phyloP scores from a whole-genome alignment of 2,329 filamentous ascomycete genomes.

The Fusarium citri region DNA sequence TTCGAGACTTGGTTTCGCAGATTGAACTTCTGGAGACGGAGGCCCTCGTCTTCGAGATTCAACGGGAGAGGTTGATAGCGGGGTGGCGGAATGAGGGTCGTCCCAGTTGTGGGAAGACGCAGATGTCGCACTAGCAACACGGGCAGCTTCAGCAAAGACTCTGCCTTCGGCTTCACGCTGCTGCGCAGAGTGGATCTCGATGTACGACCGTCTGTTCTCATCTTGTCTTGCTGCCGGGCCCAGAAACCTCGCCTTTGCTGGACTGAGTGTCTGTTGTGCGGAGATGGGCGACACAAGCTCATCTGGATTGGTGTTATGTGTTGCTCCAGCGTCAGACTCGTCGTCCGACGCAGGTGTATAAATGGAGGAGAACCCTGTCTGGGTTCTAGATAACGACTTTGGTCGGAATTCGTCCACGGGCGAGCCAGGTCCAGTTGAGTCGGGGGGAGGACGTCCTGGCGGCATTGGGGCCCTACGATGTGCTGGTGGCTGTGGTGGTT shows the following conservation, averaged over 20 bases:
- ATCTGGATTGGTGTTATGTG: slow-evolving; percentile 27
- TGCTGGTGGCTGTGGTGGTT: slow-evolving; percentile 43
- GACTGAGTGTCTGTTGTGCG: slow-evolving; percentile 46
- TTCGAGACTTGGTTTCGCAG: slow-evolving; percentile 45
- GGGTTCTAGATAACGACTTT: slow-evolving; percentile 55
- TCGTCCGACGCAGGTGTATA: slow-evolving; percentile 40
- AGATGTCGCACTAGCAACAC: slow-evolving; percentile 50
- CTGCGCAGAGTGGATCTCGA: slow-evolving; percentile 68
- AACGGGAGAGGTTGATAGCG: slow-evolving; percentile 43
- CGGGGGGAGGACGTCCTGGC: slow-evolving; percentile 24
- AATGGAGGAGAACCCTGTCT: slow-evolving; percentile 47
- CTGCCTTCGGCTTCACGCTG: slow-evolving; percentile 71
- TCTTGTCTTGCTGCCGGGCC: slow-evolving; percentile 58
- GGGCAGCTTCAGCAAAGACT: slow-evolving; percentile 65
- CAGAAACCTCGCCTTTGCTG: slow-evolving; percentile 57
- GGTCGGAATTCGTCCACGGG: slow-evolving; percentile 62
- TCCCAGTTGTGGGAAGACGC: slow-evolving; percentile 52
- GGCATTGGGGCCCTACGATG: slow-evolving; percentile 37
- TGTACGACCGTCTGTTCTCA: slow-evolving; percentile 68
- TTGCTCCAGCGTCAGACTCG: slow-evolving; percentile 25
- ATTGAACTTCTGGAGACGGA: slow-evolving; percentile 47
- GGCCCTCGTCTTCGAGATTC: slow-evolving; percentile 38
- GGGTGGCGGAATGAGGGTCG: slow-evolving; percentile 46
- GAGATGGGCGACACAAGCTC: slow-evolving; percentile 35
- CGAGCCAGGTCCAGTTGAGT: slow-evolving; percentile 8